phyloP scores from a whole-genome alignment of 257 asterid genomes.

The Plantago ovata region DNA sequence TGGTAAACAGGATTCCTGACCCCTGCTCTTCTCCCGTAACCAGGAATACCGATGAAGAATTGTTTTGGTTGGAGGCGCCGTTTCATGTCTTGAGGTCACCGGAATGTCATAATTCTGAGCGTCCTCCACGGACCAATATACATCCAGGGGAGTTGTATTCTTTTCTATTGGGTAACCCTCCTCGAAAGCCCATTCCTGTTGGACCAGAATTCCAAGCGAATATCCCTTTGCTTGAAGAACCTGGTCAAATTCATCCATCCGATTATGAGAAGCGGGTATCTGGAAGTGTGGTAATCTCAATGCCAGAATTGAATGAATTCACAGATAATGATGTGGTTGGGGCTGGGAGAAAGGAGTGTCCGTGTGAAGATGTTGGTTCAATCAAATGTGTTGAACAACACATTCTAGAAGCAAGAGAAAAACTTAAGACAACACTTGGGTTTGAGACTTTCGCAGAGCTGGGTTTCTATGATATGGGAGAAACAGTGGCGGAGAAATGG shows the following conservation, averaged over 20 bases:
- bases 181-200: slow-evolving; percentile 54
- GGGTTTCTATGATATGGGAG: slow-evolving; percentile 71
- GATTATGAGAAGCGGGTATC: slow-evolving; percentile 22
- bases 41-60: slow-evolving; percentile 45
- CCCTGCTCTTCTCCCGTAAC: slow-evolving; percentile 34
- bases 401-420: slow-evolving; percentile 53
- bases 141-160: slow-evolving; percentile 31
- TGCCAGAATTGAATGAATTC: slow-evolving; percentile 22
- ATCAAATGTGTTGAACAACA: slow-evolving; percentile 62
- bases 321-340: slow-evolving; percentile 18
- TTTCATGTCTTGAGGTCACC: slow-evolving; percentile 26
- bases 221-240: slow-evolving; percentile 43
- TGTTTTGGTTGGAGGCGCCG: slow-evolving; percentile 31
- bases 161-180: slow-evolving; percentile 32
- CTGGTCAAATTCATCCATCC: slow-evolving; percentile 13
- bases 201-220: slow-evolving; percentile 69
- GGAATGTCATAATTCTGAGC: slow-evolving; percentile 32
- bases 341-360: slow-evolving; percentile 40
- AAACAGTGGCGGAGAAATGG: slow-evolving; percentile 57
- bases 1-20: slow-evolving; percentile 5
- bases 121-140: slow-evolving; percentile 16
- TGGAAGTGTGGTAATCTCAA: slow-evolving; percentile 37
- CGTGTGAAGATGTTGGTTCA: slow-evolving; percentile 60
- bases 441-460: slow-evolving; percentile 37
- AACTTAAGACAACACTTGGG: slow-evolving; percentile 43